Base-by-base conservation (phyloP, 441 rosid species). In the Populus hybrid region DNA sequence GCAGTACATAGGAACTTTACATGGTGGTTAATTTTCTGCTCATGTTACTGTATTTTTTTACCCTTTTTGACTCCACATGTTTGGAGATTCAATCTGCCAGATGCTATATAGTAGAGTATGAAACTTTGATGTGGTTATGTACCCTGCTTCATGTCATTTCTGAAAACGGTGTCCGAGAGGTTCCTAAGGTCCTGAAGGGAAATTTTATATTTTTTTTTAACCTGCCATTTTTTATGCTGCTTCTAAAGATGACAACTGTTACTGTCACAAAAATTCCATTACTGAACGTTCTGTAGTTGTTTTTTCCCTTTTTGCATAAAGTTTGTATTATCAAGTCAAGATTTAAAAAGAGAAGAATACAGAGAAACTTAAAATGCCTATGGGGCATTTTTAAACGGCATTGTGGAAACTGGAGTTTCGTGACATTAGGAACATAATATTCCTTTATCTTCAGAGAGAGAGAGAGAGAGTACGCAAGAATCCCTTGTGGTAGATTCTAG, bases 1-100 rank as follows among this genome's bases (percentile, higher is more conserved):
- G 73, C 79, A 74, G 76, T 81, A 80, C 76, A 86, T 79, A 86
- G 75, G 76, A 72, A 63, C 59, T 78, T 80, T 77, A 69, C 77
- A 24, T 38, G 68, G 68, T 72, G 77, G 74, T 76, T 74, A 31
- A 70, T 69, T 64, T 33, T 79, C 20, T 50, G 36, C 63, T 77
- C 64, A 23, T 79, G 79, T 77, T 61, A 36, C 65, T 80, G 20
- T 75, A 21, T n/a, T 29, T 78, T n/a, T 73, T 75, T 20, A 33
- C 36, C 29, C 45, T 7, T 29, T 28, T 38, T 71, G n/a, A 63
- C 68, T 75, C 35, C 77, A 59, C 10, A 64, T 79, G 18, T 65
- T 77, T 72, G 81, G 68, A 75, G 73, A 69, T 64, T 72, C 33
- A 38, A 53, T 61, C 28, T 73, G 71, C 53, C 76, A 12, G 63